phyloP scores from a whole-genome alignment of 2,329 filamentous ascomycete species.

The Ilyonectria robusta region DNA sequence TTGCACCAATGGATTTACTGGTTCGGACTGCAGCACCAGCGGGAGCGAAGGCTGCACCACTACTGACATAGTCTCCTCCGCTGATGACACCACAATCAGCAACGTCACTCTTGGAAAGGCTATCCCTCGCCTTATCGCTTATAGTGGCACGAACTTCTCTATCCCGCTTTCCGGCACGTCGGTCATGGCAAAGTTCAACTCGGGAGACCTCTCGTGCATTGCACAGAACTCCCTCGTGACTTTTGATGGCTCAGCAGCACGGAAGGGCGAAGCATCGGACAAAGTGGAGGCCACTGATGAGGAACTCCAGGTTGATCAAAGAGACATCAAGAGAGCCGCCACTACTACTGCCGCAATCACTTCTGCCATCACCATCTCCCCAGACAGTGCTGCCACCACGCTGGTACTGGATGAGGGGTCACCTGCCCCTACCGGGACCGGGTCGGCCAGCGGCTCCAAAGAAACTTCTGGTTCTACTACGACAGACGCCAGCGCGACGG shows the following conservation, averaged over 20 bases:
- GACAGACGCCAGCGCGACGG: slow-evolving; percentile 24
- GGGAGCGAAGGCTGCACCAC: slow-evolving; percentile 68
- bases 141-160: slow-evolving; percentile 77
- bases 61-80: slow-evolving; percentile 60
- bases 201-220: slow-evolving; percentile 82
- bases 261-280: slow-evolving; percentile 49
- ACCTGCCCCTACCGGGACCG: slow-evolving; percentile 31
- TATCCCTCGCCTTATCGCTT: slow-evolving; percentile 80
- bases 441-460: slow-evolving; percentile 25
- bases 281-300: slow-evolving; percentile 45
- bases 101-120: slow-evolving; percentile 87
- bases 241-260: slow-evolving; percentile 74
- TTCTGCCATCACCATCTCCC: slow-evolving; percentile 39
- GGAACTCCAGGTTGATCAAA: slow-evolving; percentile 28
- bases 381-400: slow-evolving; percentile 35
- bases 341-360: slow-evolving; percentile 28
- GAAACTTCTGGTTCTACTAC: slow-evolving; percentile 30
- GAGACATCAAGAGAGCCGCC: slow-evolving; percentile 24
- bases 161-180: slow-evolving; percentile 79
- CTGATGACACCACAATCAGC: slow-evolving; percentile 56
- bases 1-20: slow-evolving; percentile 89
- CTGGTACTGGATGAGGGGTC: slow-evolving; percentile 43
- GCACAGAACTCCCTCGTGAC: slow-evolving; percentile 90
- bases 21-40: slow-evolving; percentile 64
- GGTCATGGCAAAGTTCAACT: slow-evolving; percentile 83